A percentile compares a stretch with the other conserved stretches of the same genome.
phyloP scores from a whole-genome alignment of 2,329 filamentous ascomycete genomes.

The Botrytis fabae region DNA sequence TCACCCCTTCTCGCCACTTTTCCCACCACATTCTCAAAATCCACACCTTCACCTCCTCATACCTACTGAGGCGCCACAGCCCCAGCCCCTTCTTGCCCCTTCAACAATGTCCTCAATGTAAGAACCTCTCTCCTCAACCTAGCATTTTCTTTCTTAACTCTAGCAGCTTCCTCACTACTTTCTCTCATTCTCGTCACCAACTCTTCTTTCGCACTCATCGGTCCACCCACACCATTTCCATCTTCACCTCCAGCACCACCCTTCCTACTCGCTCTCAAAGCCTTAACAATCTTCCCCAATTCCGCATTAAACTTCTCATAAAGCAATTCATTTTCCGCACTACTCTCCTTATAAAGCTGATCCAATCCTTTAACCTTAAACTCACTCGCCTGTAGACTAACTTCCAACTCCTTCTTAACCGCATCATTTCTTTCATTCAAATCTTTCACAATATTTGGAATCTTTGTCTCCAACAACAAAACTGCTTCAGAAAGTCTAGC shows the following conservation, averaged over 20 bases:
- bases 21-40: background rate
- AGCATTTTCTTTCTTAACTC: conserved; percentile 82
- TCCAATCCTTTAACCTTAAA: conserved; percentile 79
- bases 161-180: conserved; percentile 72
- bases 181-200: conserved; percentile 70
- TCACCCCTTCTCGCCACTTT: background rate
- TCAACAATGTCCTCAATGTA: conserved; percentile 34
- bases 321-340: conserved; percentile 87
- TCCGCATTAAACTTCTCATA: conserved; percentile 94
- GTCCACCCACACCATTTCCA: conserved; percentile 45
- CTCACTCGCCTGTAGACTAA: conserved; percentile 71
- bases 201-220: conserved; percentile 77
- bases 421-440: conserved; percentile 60
- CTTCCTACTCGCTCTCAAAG: conserved; percentile 55
- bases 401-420: conserved; percentile 71
- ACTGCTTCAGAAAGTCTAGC: conserved; percentile 57
- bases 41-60: background rate
- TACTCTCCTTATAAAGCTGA: conserved; percentile 83
- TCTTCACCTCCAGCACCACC: background rate
- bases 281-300: conserved; percentile 77
- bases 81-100: conserved; percentile 28
- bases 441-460: conserved; percentile 61
- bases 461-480: conserved; percentile 63
- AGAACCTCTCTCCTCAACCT: conserved; percentile 79
- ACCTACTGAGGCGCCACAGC: background rate